Conservation (phyloP, 2,329 filamentous ascomycete genomes). For the Knoxdaviesia capensis region DNA sequence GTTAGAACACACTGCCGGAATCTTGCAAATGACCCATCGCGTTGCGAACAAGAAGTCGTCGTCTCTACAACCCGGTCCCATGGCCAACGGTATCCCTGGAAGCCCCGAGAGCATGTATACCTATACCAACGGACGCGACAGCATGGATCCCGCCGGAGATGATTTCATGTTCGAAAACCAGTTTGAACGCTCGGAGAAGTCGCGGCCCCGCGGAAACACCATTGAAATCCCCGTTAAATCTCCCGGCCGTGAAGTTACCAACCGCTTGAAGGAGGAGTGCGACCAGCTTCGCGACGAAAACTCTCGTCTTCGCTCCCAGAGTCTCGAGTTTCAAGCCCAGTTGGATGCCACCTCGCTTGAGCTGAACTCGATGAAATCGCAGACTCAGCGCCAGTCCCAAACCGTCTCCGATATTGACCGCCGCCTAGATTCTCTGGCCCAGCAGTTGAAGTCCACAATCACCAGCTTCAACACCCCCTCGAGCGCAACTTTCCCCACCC, state of each 20-base stretch:
- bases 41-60: slow-evolving; percentile 35
- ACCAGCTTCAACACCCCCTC: slow-evolving; percentile 38
- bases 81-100: slow-evolving; percentile 41
- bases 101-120: slow-evolving; percentile 62
- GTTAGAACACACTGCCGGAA: slow-evolving; percentile 77
- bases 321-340: slow-evolving; percentile 12
- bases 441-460: slow-evolving; percentile 45
- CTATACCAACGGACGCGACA: slow-evolving; percentile 40
- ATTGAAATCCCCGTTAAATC: slow-evolving; percentile 41
- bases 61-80: slow-evolving; percentile 11
- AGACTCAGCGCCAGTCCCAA: slow-evolving; percentile 19
- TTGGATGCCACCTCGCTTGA: slow-evolving; percentile 15
- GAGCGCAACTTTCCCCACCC: slow-evolving; percentile 22
- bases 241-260: slow-evolving; percentile 31
- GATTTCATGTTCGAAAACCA: slow-evolving; percentile 48
- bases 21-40: slow-evolving; percentile 77
- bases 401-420: slow-evolving; percentile 41
- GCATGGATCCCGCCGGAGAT: slow-evolving; percentile 32
- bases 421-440: slow-evolving; percentile 48
- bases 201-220: slow-evolving; percentile 17
- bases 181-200: slow-evolving; percentile 27
- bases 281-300: slow-evolving; percentile 27
- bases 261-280: slow-evolving; percentile 25
- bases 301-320: slow-evolving; percentile 12
- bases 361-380: slow-evolving; percentile 15